Conservation (phyloP, 148 eudicot genomes). For the Selenicereus undatus region DNA sequence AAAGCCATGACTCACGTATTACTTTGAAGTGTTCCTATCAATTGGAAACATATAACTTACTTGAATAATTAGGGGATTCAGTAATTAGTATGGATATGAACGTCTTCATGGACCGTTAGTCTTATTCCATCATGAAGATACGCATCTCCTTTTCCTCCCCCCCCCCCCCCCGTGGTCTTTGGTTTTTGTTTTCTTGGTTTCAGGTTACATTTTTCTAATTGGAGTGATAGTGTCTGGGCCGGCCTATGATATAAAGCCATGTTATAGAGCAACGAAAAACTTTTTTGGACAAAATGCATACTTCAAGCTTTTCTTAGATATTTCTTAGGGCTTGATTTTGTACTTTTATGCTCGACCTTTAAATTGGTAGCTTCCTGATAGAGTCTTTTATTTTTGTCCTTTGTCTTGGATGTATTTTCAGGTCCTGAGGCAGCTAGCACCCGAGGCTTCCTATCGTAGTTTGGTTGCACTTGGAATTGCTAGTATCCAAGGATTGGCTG, state of each 20-base stretch:
- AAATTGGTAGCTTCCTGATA: neutral
- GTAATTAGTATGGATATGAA: neutral
- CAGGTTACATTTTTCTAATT: neutral
- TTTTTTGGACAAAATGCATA: neutral
- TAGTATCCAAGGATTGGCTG: conserved; percentile 83
- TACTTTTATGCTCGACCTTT: neutral
- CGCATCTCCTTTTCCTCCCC: too few relatives aligned
- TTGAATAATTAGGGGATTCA: neutral
- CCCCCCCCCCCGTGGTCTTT: neutral
- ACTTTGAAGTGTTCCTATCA: neutral
- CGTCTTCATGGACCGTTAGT: neutral
- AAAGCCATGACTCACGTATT: neutral
- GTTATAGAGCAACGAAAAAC: neutral
- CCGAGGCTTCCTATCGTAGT: conserved; percentile 74
- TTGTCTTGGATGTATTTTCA: conserved; percentile 25
- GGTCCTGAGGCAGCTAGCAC: conserved; percentile 96
- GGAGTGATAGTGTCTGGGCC: neutral
- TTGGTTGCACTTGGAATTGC: conserved; percentile 88
- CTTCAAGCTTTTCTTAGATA: neutral
- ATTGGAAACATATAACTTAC: neutral
- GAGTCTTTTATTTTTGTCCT: neutral
- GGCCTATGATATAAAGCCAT: neutral
- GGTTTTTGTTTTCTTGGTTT: neutral
- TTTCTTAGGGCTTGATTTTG: neutral
- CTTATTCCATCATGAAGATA: neutral